Percentiles rank a stretch among this genome's conserved stretches.
phyloP scores from a whole-genome alignment of 139 green algal genomes.

The Chlorokybus atmophyticus region DNA sequence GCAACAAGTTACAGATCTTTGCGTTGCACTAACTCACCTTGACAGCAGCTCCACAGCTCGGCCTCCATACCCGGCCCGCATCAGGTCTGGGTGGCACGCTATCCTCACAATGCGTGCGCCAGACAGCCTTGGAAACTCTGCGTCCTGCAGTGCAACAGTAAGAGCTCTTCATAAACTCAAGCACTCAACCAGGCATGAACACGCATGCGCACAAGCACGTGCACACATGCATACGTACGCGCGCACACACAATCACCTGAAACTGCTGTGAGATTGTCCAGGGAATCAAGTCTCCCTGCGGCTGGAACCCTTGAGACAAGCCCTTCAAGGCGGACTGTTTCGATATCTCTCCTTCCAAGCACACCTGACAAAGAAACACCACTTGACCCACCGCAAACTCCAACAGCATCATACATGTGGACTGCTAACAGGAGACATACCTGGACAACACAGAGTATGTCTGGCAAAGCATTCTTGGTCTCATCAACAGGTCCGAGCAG shows the following conservation, averaged over 20 bases:
- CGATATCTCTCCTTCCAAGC: conserved; percentile 81
- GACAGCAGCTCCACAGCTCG: conserved; percentile 49
- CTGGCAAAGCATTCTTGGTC: conserved; percentile 61
- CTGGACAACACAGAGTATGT: conserved; percentile 77
- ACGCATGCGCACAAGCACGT: no score
- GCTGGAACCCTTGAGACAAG: conserved; percentile 49
- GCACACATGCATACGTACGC: background rate
- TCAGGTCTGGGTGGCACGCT: conserved; percentile 73
- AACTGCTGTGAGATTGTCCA: conserved; percentile 94
- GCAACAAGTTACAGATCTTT: no score
- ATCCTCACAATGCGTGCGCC: conserved; percentile 89
- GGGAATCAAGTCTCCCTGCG: conserved; percentile 86
- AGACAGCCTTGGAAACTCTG: conserved; percentile 74
- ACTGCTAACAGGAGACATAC: no score
- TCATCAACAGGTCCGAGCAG: conserved; percentile 82
- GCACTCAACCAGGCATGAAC: no score
- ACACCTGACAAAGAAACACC: no score
- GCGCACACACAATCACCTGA: conserved; percentile 4
- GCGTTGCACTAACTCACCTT: background rate
- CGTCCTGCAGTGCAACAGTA: conserved; percentile 45
- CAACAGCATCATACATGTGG: no score
- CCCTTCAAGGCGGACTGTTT: conserved; percentile 42
- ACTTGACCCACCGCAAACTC: no score
- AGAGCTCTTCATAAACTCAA: no score
- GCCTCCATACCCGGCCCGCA: conserved; percentile 69